These are phyloP conservation scores for Peribolospora kevripleyi DNA, from an alignment of 768 basidiomycete genomes.

Conservation along the genomic window DNA sequence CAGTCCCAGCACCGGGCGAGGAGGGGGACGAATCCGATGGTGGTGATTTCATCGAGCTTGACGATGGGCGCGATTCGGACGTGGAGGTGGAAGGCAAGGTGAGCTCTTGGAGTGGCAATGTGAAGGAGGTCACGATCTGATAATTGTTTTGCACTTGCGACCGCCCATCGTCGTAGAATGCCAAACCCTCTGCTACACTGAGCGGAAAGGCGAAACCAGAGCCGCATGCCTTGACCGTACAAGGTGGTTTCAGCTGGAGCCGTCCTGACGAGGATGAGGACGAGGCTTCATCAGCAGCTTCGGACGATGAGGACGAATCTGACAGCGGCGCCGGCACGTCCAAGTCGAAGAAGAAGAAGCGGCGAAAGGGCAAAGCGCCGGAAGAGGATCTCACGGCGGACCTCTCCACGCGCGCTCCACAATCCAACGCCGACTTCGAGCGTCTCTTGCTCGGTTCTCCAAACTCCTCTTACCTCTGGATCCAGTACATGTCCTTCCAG, in stretches of 20 bases:
- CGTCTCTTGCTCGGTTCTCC: slow-evolving; percentile 75
- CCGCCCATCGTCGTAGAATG: too few relatives aligned
- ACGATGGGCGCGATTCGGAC: slow-evolving; percentile 8
- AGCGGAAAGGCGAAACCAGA: too few relatives aligned
- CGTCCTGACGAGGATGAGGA: slow-evolving; percentile 20
- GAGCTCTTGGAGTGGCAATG: too few relatives aligned
- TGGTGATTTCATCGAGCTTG: slow-evolving; percentile 16
- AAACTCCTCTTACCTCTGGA: slow-evolving; percentile 92
- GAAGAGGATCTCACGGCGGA: slow-evolving; percentile 65
- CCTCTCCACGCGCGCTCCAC: slow-evolving; percentile 60
- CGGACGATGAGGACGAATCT: slow-evolving; percentile 20
- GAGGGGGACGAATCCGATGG: slow-evolving; percentile 14
- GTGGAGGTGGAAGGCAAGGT: too few relatives aligned
- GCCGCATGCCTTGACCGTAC: slow-evolving; percentile 14
- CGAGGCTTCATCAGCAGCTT: slow-evolving; percentile 18
- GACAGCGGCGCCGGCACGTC: slow-evolving; percentile 23
- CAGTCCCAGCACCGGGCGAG: neutral
- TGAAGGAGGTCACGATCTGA: too few relatives aligned
- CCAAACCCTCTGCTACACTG: too few relatives aligned
- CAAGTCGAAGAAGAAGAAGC: slow-evolving; percentile 32
- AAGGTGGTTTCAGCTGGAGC: slow-evolving; percentile 21
- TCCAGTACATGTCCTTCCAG: slow-evolving; percentile 98
- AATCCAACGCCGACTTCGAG: slow-evolving; percentile 87
- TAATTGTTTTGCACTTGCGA: too few relatives aligned
- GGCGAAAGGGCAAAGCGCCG: slow-evolving; percentile 31